Conservation (phyloP, 768 basidiomycete genomes). For the Macrolepiota albuminosa region DNA sequence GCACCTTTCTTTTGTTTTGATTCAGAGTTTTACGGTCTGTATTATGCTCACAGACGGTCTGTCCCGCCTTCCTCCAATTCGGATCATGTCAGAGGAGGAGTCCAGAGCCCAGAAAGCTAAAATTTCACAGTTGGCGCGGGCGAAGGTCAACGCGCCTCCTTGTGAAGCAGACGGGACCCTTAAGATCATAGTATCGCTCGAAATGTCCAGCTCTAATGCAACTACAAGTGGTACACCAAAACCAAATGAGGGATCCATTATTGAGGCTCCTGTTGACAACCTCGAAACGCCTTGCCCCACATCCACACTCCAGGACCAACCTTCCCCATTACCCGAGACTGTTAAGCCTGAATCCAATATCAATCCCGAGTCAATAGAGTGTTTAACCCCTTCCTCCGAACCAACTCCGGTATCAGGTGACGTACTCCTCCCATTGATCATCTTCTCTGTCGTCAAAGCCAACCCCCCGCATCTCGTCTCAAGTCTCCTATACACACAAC, state of each 20-base stretch:
- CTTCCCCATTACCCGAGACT: conserved; percentile 11
- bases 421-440: conserved; percentile 88
- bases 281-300: conserved; percentile 4
- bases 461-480: conserved; percentile 83
- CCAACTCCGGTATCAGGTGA: conserved; percentile 74
- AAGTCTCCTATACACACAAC: conserved; percentile 59
- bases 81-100: conserved; percentile 62
- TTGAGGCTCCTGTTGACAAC: conserved; percentile 3
- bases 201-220: not conserved
- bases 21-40: not conserved
- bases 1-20: conserved; percentile 17
- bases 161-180: conserved; percentile 18
- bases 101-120: conserved; percentile 19
- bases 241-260: not conserved
- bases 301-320: not conserved
- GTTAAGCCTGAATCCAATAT: conserved; percentile 4
- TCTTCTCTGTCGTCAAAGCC: conserved; percentile 89
- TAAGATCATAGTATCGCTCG: conserved; percentile 15
- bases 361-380: not conserved
- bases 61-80: conserved; percentile 66
- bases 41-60: conserved; percentile 55
- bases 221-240: not conserved
- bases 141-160: conserved; percentile 15
- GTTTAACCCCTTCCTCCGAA: conserved; percentile 11
- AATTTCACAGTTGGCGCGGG: conserved; percentile 8